Base-by-base conservation (phyloP, 345 rosid species). In the Acer campestre region DNA sequence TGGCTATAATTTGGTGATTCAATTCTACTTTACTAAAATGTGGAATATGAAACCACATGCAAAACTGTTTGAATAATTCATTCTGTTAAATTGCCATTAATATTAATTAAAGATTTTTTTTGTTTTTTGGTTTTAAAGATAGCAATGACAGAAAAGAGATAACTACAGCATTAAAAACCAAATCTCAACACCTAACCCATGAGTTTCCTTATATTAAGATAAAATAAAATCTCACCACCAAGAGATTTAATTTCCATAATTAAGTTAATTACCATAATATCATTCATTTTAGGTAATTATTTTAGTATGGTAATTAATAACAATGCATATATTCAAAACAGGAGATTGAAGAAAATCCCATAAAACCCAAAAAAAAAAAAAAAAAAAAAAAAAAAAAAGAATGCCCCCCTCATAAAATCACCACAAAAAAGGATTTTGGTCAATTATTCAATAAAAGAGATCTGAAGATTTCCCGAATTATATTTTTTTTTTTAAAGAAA, bases 231-330 rank as follows among this genome's bases (percentile, higher is more conserved):
- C 63, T 59, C 25, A 2, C 4, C 20, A 3, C 20, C 20, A 8
- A 17, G 69, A 16, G 70, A 67, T 67, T 46, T 49, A 16, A 2
- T 61, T 40, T 42, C 35, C 67, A 35, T 73, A 44, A 61, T 61
- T 9, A 25, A 16, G 2, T 16, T 40, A 72, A 73, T 73, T 73
- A 73, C 53, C 20, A 8, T 59, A 61, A 40, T 44, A 4, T 17
- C 1, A 61, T n/a, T 73, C 20, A 73, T 4, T 73, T 40, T 59
- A 61, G 76, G 73, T 49, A 48, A 69, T 73, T 73, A 7, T 35
- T 35, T 35, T 35, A 35, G 38, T 35, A 35, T 35, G 38, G 38
- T 35, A 35, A 35, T 35, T 35, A 35, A 42, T 17, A 16, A 49
- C 27, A 38, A 12, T 59, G 38, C 75, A 59, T 31, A 20, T 40